Conservation (phyloP, 2,329 filamentous ascomycete species). For the Aureobasidium sp. region DNA sequence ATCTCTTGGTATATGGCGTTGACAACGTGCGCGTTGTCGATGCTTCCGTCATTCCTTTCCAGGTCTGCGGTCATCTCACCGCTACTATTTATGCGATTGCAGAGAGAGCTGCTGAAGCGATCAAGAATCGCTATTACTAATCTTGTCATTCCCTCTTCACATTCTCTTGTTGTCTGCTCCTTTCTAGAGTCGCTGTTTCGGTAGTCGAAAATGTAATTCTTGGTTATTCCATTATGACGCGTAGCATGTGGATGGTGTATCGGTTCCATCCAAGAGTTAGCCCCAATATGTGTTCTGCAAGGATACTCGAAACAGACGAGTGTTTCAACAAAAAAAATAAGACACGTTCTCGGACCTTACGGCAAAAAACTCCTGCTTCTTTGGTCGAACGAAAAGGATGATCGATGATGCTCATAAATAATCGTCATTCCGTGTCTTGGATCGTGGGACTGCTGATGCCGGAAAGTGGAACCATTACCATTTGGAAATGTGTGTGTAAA, state of each 20-base stretch:
- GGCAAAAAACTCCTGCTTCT: neutral
- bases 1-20: slow-evolving; percentile 27
- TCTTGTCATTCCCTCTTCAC: neutral
- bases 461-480: too few species aligned
- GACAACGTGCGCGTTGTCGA: slow-evolving; percentile 28
- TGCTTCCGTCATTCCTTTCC: slow-evolving; percentile 26
- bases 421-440: too few species aligned
- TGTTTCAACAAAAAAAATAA: neutral
- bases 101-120: slow-evolving; percentile 25
- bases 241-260: neutral
- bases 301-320: neutral
- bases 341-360: too few species aligned
- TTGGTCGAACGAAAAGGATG: neutral
- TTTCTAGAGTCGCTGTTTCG: neutral
- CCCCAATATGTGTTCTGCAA: too few species aligned
- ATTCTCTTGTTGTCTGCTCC: too few species aligned
- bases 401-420: too few species aligned
- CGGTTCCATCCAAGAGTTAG: too few species aligned
- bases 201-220: neutral
- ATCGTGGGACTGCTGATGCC: too few species aligned
- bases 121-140: slow-evolving; percentile 13
- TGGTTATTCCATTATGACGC: neutral
- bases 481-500: too few species aligned
- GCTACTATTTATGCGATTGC: slow-evolving; percentile 31
- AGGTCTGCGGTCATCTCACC: slow-evolving; percentile 28